Evolutionary conservation across 148 eudicot species (phyloP).

Genomic region (Vaccinium corymbosum): DNA sequence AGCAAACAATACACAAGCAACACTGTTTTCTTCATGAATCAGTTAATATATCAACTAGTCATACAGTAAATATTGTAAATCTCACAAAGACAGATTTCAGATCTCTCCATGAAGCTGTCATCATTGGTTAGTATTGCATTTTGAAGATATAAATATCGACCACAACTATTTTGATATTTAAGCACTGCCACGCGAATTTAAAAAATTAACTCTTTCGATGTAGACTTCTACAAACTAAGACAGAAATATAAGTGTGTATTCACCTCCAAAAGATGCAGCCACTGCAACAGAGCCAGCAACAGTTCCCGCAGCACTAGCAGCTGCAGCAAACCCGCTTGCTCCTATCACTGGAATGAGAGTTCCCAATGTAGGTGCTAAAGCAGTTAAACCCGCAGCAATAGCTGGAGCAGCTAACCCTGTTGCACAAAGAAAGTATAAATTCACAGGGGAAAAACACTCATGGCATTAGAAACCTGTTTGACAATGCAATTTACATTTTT

Average conservation of each 20-base stretch:
- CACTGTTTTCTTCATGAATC: not conserved
- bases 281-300: conserved; percentile 99
- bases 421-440: conserved; percentile 19
- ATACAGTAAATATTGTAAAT: not conserved
- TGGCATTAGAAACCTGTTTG: conserved; percentile 6
- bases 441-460: not conserved
- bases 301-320: conserved; percentile 91
- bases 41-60: not conserved
- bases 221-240: not conserved
- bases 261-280: conserved; percentile 99
- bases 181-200: not conserved
- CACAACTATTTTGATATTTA: not conserved
- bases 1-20: not conserved
- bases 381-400: conserved; percentile 96
- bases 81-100: not conserved
- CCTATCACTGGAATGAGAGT: conserved; percentile 85
- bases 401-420: conserved; percentile 99
- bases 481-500: not conserved
- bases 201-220: not conserved
- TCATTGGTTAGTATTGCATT: not conserved
- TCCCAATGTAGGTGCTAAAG: conserved; percentile 95
- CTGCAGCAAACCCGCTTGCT: conserved; percentile 97
- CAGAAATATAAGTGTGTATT: not conserved
- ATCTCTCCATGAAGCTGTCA: not conserved
- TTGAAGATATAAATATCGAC: not conserved